phyloP scores from a whole-genome alignment of 176 grass and related monocot genomes.

The Musa troglodytarum region DNA sequence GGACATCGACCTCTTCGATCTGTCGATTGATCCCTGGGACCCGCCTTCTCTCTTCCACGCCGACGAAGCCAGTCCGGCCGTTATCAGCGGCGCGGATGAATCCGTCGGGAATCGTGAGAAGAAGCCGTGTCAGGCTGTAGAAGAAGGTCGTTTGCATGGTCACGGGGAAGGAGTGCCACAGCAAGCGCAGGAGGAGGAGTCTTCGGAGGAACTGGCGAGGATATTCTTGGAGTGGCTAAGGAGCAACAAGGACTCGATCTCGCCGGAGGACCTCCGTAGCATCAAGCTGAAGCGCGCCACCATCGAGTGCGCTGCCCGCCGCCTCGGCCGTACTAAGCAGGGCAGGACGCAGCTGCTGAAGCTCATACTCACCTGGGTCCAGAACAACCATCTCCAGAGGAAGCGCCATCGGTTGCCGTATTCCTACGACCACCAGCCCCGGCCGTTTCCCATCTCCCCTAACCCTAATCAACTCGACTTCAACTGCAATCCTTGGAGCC shows the following conservation, averaged over 20 bases:
- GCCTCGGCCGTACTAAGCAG: slow-evolving; percentile 51
- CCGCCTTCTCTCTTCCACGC: slow-evolving; percentile 30
- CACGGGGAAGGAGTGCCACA: neutral
- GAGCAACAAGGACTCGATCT: slow-evolving; percentile 73
- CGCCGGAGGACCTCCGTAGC: slow-evolving; percentile 73
- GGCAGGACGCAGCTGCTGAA: slow-evolving; percentile 76
- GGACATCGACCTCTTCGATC: slow-evolving; percentile 41
- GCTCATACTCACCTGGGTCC: slow-evolving; percentile 89
- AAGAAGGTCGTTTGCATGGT: neutral
- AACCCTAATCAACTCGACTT: slow-evolving; percentile 21
- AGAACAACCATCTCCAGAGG: slow-evolving; percentile 73
- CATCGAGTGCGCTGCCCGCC: slow-evolving; percentile 58
- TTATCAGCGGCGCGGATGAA: too few species aligned
- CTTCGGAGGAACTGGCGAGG: slow-evolving; percentile 44
- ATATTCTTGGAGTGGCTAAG: slow-evolving; percentile 96
- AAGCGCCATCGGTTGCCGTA: slow-evolving; percentile 29
- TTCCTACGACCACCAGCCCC: slow-evolving; percentile 1
- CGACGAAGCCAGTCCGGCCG: neutral
- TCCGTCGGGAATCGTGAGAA: too few species aligned
- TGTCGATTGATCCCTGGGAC: slow-evolving; percentile 67
- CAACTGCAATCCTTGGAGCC: slow-evolving; percentile 34
- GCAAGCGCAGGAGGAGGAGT: slow-evolving; percentile 4
- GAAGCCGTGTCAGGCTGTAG: neutral
- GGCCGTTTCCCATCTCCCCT: slow-evolving; percentile 1
- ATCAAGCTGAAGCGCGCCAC: slow-evolving; percentile 85